Evolutionary conservation across 2,329 filamentous ascomycete species (phyloP).

Genomic region (Alternaria sp.): DNA sequence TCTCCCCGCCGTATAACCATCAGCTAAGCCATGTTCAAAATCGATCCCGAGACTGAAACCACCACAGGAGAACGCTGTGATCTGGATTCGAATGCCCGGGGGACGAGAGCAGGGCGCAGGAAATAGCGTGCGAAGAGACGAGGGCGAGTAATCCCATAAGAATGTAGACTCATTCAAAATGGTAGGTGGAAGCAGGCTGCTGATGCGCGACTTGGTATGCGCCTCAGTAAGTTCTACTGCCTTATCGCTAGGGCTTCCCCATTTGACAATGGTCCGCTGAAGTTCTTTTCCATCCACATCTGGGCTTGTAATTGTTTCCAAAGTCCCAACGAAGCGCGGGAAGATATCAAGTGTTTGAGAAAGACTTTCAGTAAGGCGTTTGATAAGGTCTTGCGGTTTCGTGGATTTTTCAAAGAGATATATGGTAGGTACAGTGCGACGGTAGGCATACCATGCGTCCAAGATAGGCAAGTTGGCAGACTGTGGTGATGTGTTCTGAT

Average conservation of each 20-base stretch:
- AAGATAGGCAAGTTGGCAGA: neutral
- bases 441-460: neutral
- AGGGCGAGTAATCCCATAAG: neutral
- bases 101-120: accelerated
- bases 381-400: neutral
- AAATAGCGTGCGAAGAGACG: neutral
- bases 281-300: neutral
- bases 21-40: neutral
- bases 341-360: neutral
- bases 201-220: neutral
- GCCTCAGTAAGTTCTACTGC: neutral
- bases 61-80: neutral
- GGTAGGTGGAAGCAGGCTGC: neutral
- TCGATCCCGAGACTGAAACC: neutral
- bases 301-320: neutral
- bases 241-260: neutral
- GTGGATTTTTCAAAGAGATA: neutral
- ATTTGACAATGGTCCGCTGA: neutral
- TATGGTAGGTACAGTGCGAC: neutral
- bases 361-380: neutral
- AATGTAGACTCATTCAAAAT: neutral
- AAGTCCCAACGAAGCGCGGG: neutral
- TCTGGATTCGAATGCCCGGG: neutral
- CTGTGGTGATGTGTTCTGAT: neutral
- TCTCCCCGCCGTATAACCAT: neutral